phyloP scores from a whole-genome alignment of 768 basidiomycete genomes.

The Phanerochaete sordida region DNA sequence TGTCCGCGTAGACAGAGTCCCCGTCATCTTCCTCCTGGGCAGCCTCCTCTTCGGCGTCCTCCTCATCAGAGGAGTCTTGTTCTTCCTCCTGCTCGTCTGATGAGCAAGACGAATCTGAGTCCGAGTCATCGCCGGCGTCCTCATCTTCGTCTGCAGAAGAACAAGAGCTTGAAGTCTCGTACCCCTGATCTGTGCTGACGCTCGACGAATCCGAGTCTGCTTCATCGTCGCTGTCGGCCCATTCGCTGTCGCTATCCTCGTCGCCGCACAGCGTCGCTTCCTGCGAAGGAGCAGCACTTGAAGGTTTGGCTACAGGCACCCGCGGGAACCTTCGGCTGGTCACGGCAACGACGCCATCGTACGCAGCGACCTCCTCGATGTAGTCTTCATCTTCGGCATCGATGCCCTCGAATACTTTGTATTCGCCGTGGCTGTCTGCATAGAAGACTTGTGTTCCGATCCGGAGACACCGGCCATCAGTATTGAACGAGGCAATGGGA shows the following conservation, averaged over 20 bases:
- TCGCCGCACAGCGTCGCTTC: not conserved
- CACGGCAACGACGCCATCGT: not conserved
- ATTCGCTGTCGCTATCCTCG: not conserved
- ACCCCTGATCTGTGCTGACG: not conserved
- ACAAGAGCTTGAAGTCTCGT: constrained; percentile 9
- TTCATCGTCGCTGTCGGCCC: not conserved
- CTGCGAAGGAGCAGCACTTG: not conserved
- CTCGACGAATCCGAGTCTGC: not conserved
- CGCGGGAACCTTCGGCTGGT: not conserved
- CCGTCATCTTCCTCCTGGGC: not conserved
- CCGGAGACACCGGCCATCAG: constrained; percentile 1
- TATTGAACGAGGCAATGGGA: not conserved
- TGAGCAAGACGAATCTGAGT: not conserved
- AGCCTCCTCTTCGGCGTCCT: not conserved
- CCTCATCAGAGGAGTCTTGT: not conserved
- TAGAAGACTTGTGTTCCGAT: constrained; percentile 8
- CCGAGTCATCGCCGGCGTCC: not conserved
- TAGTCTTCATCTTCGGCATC: not conserved
- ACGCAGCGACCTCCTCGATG: constrained; percentile 7
- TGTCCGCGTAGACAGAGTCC: not conserved
- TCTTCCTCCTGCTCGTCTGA: not conserved
- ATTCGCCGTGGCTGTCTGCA: not conserved
- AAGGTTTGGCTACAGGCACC: not conserved
- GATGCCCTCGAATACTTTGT: not conserved
- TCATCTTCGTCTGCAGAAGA: constrained; percentile 1